A percentile compares a stretch with the other conserved stretches of the same genome.
Evolutionary conservation across 2,329 filamentous ascomycete species (phyloP).

Genomic region (Neopestalotiopsis clavispora): DNA sequence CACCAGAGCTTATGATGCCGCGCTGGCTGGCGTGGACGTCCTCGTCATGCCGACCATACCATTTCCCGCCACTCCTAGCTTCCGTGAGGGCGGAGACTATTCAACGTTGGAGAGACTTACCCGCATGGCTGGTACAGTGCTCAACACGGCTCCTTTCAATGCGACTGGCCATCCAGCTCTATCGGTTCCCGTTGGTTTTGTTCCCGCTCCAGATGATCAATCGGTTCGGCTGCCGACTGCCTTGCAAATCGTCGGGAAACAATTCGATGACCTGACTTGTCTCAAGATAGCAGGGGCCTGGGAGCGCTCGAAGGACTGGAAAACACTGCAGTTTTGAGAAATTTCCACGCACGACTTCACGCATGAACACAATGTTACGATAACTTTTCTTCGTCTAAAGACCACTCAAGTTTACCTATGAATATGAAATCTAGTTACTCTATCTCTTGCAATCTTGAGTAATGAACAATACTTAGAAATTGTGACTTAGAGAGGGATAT

Average conservation of each 20-base stretch:
- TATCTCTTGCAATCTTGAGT: too few species aligned
- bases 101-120: background rate
- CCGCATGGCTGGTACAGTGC: conserved; percentile 3
- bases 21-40: conserved; percentile 30
- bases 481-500: too few species aligned
- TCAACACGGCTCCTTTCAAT: background rate
- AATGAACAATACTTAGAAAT: too few species aligned
- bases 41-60: conserved; percentile 34
- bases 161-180: conserved; percentile 32
- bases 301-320: conserved; percentile 33
- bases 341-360: too few species aligned
- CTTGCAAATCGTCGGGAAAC: conserved; percentile 35
- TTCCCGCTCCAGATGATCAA: conserved; percentile 30
- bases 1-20: conserved; percentile 30
- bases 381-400: too few species aligned
- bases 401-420: too few species aligned
- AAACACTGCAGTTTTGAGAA: background rate
- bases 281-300: conserved; percentile 33
- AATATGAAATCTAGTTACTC: too few species aligned
- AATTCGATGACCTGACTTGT: conserved; percentile 30
- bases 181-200: conserved; percentile 33
- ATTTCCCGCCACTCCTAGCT: conserved; percentile 26
- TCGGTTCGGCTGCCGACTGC: conserved; percentile 31
- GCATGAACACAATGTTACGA: too few species aligned
- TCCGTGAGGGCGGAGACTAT: background rate